Base-by-base conservation (phyloP, 1,139 yeast genomes). In the Candida anutae region DNA sequence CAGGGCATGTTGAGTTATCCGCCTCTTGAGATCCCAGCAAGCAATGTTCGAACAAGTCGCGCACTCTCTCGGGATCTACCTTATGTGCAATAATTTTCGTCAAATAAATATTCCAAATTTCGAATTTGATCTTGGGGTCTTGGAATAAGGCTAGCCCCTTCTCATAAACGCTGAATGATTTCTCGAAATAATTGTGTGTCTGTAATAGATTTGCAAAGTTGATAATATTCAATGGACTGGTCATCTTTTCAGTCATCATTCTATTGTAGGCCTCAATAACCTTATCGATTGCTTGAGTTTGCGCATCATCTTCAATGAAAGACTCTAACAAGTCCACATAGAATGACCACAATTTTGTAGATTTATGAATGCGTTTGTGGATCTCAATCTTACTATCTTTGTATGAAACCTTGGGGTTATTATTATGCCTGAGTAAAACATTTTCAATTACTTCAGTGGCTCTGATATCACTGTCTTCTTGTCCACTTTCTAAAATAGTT, bases 301-400 rank as follows among this genome's bases (percentile, higher is more conserved):
- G 40, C 3, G 32, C 34, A 9, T 36, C 34, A 5, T 31, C 38
- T 21, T 73, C 70, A 5, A 72, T 68, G 24, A 69, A 58, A 14
- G 83, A 69, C 49, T 83, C 94, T 13, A 80, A 62, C 16, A 84
- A 50, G 43, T 85, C 95, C 20, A 85, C 53, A 45, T 82, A 84
- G 37, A 74, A 74, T 5, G 72, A 56, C 95, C 95, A 87, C 4
- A 85, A 51, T 33, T 69, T 71, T 28, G 61, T 56, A 4, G 83
- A 75, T 40, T 73, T 77, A 44, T 71, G 76, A 4, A 80, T 44
- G 15, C 84, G 54, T 18, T 67, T 57, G 38, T 80, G 85, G 0
- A 82, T 72, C 5, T 78, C 58, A 2, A 64, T 35, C 1, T 58
- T 44, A n/a, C 56, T 53, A 39, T 74, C 75, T 20, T 57, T 53